These are phyloP conservation scores for Colletotrichum neosansevieriae DNA, from an alignment of 2,329 filamentous ascomycete species.

Conservation along the genomic window DNA sequence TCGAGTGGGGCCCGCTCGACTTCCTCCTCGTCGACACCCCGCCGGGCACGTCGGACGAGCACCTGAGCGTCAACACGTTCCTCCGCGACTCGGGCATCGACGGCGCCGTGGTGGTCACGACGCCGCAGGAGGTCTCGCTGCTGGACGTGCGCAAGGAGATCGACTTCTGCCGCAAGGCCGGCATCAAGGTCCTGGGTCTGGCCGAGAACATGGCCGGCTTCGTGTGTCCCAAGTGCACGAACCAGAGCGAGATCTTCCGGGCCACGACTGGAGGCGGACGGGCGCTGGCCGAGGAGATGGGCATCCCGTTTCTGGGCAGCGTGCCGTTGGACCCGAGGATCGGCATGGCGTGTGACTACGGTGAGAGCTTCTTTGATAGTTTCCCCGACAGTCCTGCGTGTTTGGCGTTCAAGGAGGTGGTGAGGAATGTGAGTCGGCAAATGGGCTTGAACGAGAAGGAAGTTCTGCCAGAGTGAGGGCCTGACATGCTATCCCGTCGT, in stretches of 20 bases:
- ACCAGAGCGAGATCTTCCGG: constrained; percentile 86
- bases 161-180: constrained; percentile 96
- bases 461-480: constrained; percentile 58
- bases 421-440: constrained; percentile 76
- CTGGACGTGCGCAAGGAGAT: constrained; percentile 97
- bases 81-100: constrained; percentile 92
- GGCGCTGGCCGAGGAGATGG: constrained; percentile 85
- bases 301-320: constrained; percentile 87
- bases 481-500: too few relatives aligned
- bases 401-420: constrained; percentile 82
- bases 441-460: constrained; percentile 72
- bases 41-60: constrained; percentile 94
- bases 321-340: constrained; percentile 95
- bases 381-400: constrained; percentile 95
- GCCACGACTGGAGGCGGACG: constrained; percentile 90
- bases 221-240: constrained; percentile 91
- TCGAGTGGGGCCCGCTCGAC: constrained; percentile 96
- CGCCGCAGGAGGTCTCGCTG: constrained; percentile 92
- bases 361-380: constrained; percentile 95
- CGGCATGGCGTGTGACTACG: constrained; percentile 96
- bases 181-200: constrained; percentile 86
- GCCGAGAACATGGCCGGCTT: constrained; percentile 99
- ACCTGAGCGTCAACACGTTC: constrained; percentile 92
- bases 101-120: constrained; percentile 92
- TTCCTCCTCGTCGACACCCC: constrained; percentile 95